These are phyloP conservation scores for Isoetes taiwanensis DNA, from an alignment of 75 land plant genomes.

Conservation along the genomic window DNA sequence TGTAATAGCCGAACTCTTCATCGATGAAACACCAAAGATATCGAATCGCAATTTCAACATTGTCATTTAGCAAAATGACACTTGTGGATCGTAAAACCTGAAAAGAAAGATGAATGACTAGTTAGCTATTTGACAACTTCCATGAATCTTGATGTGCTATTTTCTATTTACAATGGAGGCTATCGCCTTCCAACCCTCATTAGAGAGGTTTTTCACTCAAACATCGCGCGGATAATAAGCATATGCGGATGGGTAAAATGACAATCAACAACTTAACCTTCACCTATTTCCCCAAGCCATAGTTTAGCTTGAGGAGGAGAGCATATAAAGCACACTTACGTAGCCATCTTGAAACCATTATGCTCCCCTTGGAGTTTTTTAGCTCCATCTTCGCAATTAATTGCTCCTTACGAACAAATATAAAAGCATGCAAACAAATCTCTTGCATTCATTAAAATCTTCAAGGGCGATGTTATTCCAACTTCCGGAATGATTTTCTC, in stretches of 20 bases:
- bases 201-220: too few species aligned
- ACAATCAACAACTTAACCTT: too few species aligned
- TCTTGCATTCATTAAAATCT: constrained; percentile 36
- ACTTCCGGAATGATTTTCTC: constrained; percentile 56
- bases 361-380: constrained; percentile 32
- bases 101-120: background rate
- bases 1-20: constrained; percentile 30
- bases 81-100: constrained; percentile 59
- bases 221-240: too few species aligned
- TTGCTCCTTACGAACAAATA: constrained; percentile 49
- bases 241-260: too few species aligned
- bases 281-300: too few species aligned
- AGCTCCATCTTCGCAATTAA: constrained; percentile 22
- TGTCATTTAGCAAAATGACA: constrained; percentile 36
- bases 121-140: too few species aligned
- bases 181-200: too few species aligned
- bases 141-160: too few species aligned
- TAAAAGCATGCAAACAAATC: constrained; percentile 30
- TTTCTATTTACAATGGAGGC: too few species aligned
- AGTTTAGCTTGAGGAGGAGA: too few species aligned
- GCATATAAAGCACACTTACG: constrained; percentile 28
- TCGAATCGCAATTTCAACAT: constrained; percentile 31
- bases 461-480: constrained; percentile 34
- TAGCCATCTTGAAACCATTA: constrained; percentile 75
- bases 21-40: constrained; percentile 25